Base-by-base conservation (phyloP, 129 eudicot species). In the Flaveria ramosissima region DNA sequence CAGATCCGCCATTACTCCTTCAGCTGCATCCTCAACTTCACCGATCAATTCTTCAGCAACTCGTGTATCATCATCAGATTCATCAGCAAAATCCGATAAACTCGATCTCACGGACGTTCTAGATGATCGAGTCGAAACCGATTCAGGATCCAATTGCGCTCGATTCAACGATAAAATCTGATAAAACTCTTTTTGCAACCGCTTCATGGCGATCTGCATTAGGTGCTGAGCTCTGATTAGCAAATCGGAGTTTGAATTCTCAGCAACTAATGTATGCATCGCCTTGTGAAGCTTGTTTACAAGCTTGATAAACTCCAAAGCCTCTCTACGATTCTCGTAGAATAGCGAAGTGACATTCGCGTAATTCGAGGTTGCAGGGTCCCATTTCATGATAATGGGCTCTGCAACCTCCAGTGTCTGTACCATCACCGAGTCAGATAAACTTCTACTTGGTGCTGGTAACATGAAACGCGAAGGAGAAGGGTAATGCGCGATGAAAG, bases 161-260 rank as follows among this genome's bases (percentile, higher is more conserved):
- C 89, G 81, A 59, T 89, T 92, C 77, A 84, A 48, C 20, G 95
- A 87, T 30, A 92, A 51, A 16, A 87, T 83, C 70, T 86, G 90
- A 72, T 84, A 89, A 66, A 92, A 92, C 85, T 92, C 97, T 20
- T 85, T 86, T 75, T 86, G 70, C 21, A 92, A 81, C 52, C 96
- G 81, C 65, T 87, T 89, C 91, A 87, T 86, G 3, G 96, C 91
- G 24, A 82, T 83, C 24, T 85, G 88, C 85, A 92, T 88, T 62
- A 89, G 83, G 17, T 78, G 76, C 43, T 92, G 97, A n/a, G 89
- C 87, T 6, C 87, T 82, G 14, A 74, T 63, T 3, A 89, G 80
- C 57, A 81, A 68, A 8, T 86, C 83, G 0, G 96, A 90, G 42
- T 52, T 73, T 19, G 92, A 79, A 26, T 79, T 65, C 9, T 87